Conservation (phyloP, 768 basidiomycete species). For the Lactarius hengduanensis region DNA sequence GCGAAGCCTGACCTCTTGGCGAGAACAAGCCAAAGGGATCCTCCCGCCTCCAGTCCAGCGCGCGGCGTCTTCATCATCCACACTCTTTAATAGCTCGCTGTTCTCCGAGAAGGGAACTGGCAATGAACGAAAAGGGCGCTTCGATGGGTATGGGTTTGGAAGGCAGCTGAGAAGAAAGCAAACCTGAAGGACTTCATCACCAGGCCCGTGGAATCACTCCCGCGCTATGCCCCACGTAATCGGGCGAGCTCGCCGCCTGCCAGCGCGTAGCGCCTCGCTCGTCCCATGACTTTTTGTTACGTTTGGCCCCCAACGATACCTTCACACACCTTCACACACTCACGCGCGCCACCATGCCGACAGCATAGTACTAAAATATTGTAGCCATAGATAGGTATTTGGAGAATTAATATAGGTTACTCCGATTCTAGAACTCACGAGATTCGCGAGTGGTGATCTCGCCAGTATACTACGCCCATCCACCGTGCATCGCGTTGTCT, state of each 20-base stretch:
- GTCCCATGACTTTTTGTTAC: background rate
- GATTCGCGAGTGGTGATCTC: background rate
- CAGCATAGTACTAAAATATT: slow-evolving; percentile 7
- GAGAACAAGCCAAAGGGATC: slow-evolving; percentile 34
- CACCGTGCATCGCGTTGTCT: background rate
- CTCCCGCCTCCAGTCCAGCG: slow-evolving; percentile 27
- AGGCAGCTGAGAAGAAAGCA: slow-evolving; percentile 75
- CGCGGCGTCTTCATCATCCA: slow-evolving; percentile 23
- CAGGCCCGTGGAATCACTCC: slow-evolving; percentile 24
- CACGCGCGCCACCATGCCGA: background rate
- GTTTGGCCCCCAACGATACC: background rate
- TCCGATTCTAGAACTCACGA: background rate
- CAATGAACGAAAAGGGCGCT: slow-evolving; percentile 10
- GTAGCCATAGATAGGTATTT: slow-evolving; percentile 19
- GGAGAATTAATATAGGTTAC: slow-evolving; percentile 4
- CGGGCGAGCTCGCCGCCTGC: slow-evolving; percentile 15
- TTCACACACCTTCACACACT: background rate
- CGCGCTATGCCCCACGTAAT: slow-evolving; percentile 37
- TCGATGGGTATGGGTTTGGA: slow-evolving; percentile 70
- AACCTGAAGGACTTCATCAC: slow-evolving; percentile 50
- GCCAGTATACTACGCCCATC: background rate
- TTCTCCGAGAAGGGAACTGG: slow-evolving; percentile 18
- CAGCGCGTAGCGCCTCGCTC: background rate
- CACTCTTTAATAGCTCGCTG: slow-evolving; percentile 11
- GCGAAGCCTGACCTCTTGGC: slow-evolving; percentile 65